Evolutionary conservation across 352 stramenopile genomes (phyloP).

Genomic region (Globisporangium parvum): DNA sequence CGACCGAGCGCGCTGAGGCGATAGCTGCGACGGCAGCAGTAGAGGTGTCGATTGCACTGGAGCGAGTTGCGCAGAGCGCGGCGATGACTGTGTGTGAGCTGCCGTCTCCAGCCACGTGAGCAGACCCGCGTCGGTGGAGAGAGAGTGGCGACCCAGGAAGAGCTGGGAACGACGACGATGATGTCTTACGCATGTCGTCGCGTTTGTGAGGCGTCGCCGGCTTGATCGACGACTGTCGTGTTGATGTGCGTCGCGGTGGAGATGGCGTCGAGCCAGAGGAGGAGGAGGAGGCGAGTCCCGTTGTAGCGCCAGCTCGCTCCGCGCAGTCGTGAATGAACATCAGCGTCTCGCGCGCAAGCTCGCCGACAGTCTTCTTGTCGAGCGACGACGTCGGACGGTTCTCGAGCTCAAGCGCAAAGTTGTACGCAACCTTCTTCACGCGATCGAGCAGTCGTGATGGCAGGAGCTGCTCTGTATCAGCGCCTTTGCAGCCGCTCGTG

Average conservation of each 20-base stretch:
- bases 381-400: constrained; percentile 20
- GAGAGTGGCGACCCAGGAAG: constrained; percentile 1
- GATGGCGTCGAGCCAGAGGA: background rate
- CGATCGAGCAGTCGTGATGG: constrained; percentile 30
- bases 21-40: constrained; percentile 6
- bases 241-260: background rate
- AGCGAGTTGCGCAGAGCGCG: background rate
- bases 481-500: too few species aligned
- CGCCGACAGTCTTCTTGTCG: constrained; percentile 47
- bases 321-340: constrained; percentile 36
- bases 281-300: background rate
- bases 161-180: constrained; percentile 4
- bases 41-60: constrained; percentile 6
- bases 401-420: constrained; percentile 53
- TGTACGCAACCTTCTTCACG: constrained; percentile 51
- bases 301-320: background rate
- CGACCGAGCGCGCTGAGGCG: background rate
- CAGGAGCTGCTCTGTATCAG: background rate
- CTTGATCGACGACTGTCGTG: background rate
- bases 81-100: background rate
- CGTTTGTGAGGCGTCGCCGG: background rate
- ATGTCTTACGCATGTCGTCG: background rate
- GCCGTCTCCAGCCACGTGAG: background rate
- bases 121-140: background rate
- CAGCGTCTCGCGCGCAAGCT: constrained; percentile 57